Base-by-base conservation (phyloP, 208 protist species). In the Paratrypanosoma confusum region DNA sequence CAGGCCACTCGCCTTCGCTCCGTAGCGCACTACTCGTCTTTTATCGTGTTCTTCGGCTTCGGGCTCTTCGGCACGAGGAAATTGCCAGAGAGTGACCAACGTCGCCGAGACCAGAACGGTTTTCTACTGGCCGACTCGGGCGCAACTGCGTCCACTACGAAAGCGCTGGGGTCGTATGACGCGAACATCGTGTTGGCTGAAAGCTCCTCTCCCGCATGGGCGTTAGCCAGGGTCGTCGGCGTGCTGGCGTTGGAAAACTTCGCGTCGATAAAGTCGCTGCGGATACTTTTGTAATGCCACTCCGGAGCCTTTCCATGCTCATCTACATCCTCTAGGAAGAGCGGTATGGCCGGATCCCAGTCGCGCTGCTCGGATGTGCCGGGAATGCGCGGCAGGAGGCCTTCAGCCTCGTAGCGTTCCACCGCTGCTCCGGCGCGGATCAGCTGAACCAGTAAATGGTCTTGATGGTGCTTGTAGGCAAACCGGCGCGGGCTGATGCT, bases 21-120 rank as follows among this genome's bases (percentile, higher is more conserved):
- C n/a, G n/a, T n/a, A 16, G 1, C 0, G 10, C 16, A 1, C 50
- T 71, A 90, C 47, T 91, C 82, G 40, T 85, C 78, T 44, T 71
- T 76, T 49, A 91, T 91, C 31, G 82, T 91, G 57, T 91, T 91
- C 64, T 87, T 91, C 24, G 77, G 49, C 58, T 86, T 81, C 1
- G 75, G 74, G 41, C 67, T 81, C 49, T 79, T 66, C 11, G 77
- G 75, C 37, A 91, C 75, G 54, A 91, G 72, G 37, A 91, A 91
- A 28, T 75, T 79, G 44, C 88, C 78, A n/a, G 57, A 76, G 25
- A 91, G 57, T 20, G 75, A 69, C 79, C 82, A 91, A 27, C 78
- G 82, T 18, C 75, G 74, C 18, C 82, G 52, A n/a, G 78, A 87
- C 82, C 78, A 88, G 48, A 64, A 79, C 5, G 82, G 77, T 31